A percentile compares a stretch with the other conserved stretches of the same genome.
Evolutionary conservation across 495 filamentous ascomycete species (phyloP).

Genomic region (Tuber melanosporum): DNA sequence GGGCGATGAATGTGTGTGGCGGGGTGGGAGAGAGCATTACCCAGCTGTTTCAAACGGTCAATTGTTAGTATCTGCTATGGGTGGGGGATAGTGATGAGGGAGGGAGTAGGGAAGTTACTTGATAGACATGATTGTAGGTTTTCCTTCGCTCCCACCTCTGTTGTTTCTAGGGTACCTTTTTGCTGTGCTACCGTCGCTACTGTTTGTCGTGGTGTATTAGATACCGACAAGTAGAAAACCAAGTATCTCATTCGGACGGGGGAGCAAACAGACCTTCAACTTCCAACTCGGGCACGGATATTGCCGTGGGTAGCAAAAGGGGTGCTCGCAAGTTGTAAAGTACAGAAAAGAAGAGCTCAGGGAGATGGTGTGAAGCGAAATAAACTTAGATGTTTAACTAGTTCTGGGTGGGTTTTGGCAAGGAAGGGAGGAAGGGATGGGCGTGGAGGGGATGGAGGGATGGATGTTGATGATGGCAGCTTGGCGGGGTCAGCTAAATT

Average conservation of each 20-base stretch:
- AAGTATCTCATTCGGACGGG: background rate
- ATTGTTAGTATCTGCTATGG: slow-evolving; percentile 1
- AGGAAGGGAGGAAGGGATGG: background rate
- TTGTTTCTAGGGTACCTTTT: background rate
- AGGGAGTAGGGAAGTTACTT: slow-evolving; percentile 41
- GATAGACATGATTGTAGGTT: slow-evolving; percentile 43
- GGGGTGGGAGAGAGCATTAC: slow-evolving; percentile 62
- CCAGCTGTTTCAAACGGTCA: slow-evolving; percentile 52
- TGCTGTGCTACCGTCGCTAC: background rate
- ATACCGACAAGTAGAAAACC: background rate
- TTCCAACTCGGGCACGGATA: background rate
- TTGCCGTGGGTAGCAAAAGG: background rate
- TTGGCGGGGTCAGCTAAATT: background rate
- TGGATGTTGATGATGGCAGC: background rate
- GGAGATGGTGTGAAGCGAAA: background rate
- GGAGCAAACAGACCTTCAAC: background rate
- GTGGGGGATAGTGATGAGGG: background rate
- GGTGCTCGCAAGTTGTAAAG: background rate
- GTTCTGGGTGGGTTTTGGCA: background rate
- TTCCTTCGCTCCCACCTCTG: background rate
- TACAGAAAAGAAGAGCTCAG: background rate
- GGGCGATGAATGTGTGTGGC: slow-evolving; percentile 56
- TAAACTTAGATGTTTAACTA: background rate
- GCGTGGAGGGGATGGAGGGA: background rate
- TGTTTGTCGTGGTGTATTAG: background rate